phyloP scores from a whole-genome alignment of 2,329 filamentous ascomycete species.

The Escovopsis sp. region DNA sequence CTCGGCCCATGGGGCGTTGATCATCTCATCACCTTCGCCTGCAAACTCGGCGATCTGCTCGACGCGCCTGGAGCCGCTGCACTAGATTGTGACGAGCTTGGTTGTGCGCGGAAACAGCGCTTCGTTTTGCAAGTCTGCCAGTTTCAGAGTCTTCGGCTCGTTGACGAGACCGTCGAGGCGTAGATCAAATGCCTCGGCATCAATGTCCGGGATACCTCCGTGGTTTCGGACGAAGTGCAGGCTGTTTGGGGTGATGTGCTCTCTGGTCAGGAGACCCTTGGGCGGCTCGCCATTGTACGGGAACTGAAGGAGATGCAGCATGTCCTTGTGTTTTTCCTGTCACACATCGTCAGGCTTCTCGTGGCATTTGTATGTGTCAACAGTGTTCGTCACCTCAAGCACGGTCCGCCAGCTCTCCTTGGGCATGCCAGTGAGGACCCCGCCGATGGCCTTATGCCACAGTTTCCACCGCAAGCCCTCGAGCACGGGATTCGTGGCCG shows the following conservation, averaged over 20 bases:
- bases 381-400: conserved; percentile 10
- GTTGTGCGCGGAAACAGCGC: conserved; percentile 41
- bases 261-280: conserved; percentile 38
- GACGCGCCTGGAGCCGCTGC: conserved; percentile 52
- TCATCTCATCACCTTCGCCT: conserved; percentile 50
- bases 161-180: conserved; percentile 46
- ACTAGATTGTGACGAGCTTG: conserved; percentile 50
- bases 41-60: conserved; percentile 53
- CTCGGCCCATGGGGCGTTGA: conserved; percentile 43
- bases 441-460: conserved; percentile 37
- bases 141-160: conserved; percentile 38
- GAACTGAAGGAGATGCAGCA: conserved; percentile 48
- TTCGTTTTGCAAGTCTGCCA: conserved; percentile 48
- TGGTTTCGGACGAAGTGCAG: conserved; percentile 56
- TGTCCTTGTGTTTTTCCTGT: conserved; percentile 42
- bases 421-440: conserved; percentile 29
- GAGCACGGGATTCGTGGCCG: conserved; percentile 42
- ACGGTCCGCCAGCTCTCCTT: conserved; percentile 45
- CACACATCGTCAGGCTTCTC: neutral
- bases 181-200: conserved; percentile 37
- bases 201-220: conserved; percentile 53
- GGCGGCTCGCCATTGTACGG: conserved; percentile 51
- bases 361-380: neutral
- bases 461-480: conserved; percentile 41
- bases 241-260: conserved; percentile 44